These are phyloP conservation scores for Penstemon newberryi DNA, from an alignment of 257 asterid genomes.

Conservation along the genomic window DNA sequence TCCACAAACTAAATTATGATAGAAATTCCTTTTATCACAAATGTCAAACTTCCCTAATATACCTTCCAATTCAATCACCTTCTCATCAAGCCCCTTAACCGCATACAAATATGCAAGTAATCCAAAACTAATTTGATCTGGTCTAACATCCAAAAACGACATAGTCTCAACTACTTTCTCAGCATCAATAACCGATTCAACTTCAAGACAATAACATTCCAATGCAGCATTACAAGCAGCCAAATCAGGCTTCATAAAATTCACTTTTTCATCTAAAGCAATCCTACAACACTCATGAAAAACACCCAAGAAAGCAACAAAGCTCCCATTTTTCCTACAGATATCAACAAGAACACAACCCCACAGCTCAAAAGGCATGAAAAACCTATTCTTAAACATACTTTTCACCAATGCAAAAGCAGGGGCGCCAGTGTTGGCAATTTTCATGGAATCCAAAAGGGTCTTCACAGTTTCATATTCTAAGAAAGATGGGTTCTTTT, in stretches of 20 bases:
- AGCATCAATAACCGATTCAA: conserved; percentile 64
- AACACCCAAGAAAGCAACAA: conserved; percentile 54
- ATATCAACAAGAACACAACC: conserved; percentile 61
- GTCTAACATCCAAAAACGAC: conserved; percentile 77
- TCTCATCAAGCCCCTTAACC: conserved; percentile 59
- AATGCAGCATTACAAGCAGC: conserved; percentile 83
- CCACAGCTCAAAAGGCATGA: conserved; percentile 82
- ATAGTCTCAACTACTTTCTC: conserved; percentile 72
- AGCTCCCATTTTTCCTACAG: conserved; percentile 68
- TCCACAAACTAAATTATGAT: conserved; percentile 28
- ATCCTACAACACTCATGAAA: conserved; percentile 77
- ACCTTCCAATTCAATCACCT: conserved; percentile 63
- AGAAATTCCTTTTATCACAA: conserved; percentile 37
- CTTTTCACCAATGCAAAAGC: conserved; percentile 80
- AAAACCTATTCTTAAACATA: conserved; percentile 82
- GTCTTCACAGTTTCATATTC: conserved; percentile 50
- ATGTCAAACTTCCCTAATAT: conserved; percentile 57
- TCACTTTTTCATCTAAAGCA: conserved; percentile 68
- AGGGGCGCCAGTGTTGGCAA: conserved; percentile 65
- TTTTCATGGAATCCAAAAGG: conserved; percentile 70
- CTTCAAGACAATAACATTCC: conserved; percentile 72
- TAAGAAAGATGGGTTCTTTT: conserved; percentile 68
- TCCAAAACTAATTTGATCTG: conserved; percentile 69
- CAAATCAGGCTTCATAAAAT: conserved; percentile 71
- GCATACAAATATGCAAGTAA: conserved; percentile 84